Evolutionary conservation across 2,329 filamentous ascomycete species (phyloP), one percentile per base, ranked within the genome.

Genomic region (Lizonia empirigonia): DNA sequence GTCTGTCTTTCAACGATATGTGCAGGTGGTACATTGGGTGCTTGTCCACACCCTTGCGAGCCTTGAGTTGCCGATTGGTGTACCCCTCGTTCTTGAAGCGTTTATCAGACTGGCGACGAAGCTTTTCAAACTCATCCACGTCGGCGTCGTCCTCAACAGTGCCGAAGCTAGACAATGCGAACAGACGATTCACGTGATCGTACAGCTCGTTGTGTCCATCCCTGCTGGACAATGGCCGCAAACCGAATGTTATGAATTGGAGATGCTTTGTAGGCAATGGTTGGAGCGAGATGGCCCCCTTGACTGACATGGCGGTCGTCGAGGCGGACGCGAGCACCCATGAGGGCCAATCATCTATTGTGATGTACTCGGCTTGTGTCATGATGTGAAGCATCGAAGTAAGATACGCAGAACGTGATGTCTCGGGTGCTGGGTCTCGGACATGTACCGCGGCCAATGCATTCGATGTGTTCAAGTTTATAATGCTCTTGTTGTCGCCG

Each of bases 21-120:
- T 84, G 84, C n/a, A 97, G 74, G 62, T 86, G 88, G 64, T 96
- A 97, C 86, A 93, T 93, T 0, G 93, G 91, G 85, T 90, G 94
- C 41, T 85, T 82, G 64, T 97, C 91, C 8, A 92, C 77, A 0
- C 85, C 80, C 67, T 90, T 93, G 34, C 78, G 80, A 7, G 71
- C 72, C 63, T 78, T 84, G 29, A 82, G 59, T 50, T 85, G 82
- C 56, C 74, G 80, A 24, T 70, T 74, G 1, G 78, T 82, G 47
- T 77, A 82, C 1, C 75, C 76, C 22, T 80, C 77, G 6, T 63
- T 70, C 50, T 80, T 83, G 51, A 72, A 77, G 18, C 73, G 69
- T 44, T 66, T 68, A 56, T 79, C 75, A 40, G 69, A 64, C 35
- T 64, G 65, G 49, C 59, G 69, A 46, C 60, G 63, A 29, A 73